Conservation (phyloP, 2,329 filamentous ascomycete genomes). For the Pestalotiopsis sp. region DNA sequence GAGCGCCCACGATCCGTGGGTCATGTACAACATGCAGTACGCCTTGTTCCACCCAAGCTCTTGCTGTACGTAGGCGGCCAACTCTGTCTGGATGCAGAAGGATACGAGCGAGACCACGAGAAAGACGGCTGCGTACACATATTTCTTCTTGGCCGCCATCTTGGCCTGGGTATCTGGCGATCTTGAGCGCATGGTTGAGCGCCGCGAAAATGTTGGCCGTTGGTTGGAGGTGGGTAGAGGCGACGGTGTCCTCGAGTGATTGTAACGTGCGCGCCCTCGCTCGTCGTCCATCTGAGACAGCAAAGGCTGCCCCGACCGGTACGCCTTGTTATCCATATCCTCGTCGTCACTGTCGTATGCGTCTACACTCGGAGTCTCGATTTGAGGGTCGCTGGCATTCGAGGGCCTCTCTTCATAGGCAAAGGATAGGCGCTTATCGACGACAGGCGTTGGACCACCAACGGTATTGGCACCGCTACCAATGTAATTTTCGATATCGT, state of each 20-base stretch:
- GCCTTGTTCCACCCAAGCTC: constrained; percentile 94
- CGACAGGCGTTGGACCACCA: constrained; percentile 26
- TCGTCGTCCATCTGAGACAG: constrained; percentile 39
- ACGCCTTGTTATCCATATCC: constrained; percentile 40
- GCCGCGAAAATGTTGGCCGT: constrained; percentile 48
- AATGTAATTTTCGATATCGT: constrained; percentile 29
- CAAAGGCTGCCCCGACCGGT: constrained; percentile 46
- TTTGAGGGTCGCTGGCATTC: neutral
- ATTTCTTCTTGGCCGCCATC: constrained; percentile 75
- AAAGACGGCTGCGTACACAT: constrained; percentile 85
- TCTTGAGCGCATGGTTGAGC: constrained; percentile 75
- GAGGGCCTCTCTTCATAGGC: constrained; percentile 20
- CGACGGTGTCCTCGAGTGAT: constrained; percentile 28
- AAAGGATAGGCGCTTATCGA: constrained; percentile 25
- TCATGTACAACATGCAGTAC: constrained; percentile 99
- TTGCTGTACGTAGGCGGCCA: constrained; percentile 92
- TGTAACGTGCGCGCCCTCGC: constrained; percentile 28
- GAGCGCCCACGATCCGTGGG: constrained; percentile 90
- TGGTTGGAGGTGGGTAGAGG: constrained; percentile 25
- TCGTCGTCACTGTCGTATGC: constrained; percentile 43
- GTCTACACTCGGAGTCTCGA: constrained; percentile 28
- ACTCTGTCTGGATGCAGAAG: constrained; percentile 94
- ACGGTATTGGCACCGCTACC: constrained; percentile 29
- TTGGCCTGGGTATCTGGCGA: constrained; percentile 70
- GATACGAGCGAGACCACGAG: constrained; percentile 80